These are phyloP conservation scores for Pseudogymnoascus sp. DNA, from an alignment of 2,329 filamentous ascomycete species.

Conservation along the genomic window DNA sequence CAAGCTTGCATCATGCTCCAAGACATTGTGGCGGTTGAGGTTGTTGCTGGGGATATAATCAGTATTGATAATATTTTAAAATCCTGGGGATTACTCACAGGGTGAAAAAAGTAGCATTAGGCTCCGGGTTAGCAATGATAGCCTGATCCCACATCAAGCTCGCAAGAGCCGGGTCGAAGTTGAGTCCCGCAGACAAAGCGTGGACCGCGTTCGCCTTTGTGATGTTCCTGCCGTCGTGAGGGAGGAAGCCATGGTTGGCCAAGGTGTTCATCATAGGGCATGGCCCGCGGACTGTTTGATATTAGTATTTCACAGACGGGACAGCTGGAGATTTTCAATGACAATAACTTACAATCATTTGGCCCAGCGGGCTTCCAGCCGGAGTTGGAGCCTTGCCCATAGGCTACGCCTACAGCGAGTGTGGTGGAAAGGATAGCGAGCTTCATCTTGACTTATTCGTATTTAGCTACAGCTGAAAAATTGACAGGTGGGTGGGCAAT, in stretches of 20 bases:
- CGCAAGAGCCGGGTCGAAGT: conserved; percentile 34
- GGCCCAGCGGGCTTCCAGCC: conserved; percentile 11
- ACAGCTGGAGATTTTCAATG: neutral
- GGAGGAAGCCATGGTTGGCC: conserved; percentile 36
- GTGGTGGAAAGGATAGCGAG: neutral
- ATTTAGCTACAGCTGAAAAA: neutral
- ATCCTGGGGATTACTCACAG: conserved; percentile 19
- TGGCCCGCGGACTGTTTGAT: conserved; percentile 23
- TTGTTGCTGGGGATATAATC: conserved; percentile 27
- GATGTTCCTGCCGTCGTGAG: conserved; percentile 32
- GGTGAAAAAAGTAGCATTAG: conserved; percentile 36
- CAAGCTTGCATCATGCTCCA: conserved; percentile 42
- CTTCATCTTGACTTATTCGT: neutral
- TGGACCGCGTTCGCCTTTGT: conserved; percentile 27
- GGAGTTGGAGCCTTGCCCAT: neutral
- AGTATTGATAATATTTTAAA: neutral
- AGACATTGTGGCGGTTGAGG: conserved; percentile 37
- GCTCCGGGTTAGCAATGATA: conserved; percentile 33
- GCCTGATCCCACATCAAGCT: conserved; percentile 36
- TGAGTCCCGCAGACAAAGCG: conserved; percentile 33
- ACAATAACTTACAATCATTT: conserved; percentile 11
- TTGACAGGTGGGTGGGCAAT: neutral
- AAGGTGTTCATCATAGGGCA: conserved; percentile 38
- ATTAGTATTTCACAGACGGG: conserved; percentile 1
- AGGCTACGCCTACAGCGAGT: neutral